These are phyloP conservation scores for Asterochloris sp. DNA, from an alignment of 139 green algal species.

Conservation along the genomic window DNA sequence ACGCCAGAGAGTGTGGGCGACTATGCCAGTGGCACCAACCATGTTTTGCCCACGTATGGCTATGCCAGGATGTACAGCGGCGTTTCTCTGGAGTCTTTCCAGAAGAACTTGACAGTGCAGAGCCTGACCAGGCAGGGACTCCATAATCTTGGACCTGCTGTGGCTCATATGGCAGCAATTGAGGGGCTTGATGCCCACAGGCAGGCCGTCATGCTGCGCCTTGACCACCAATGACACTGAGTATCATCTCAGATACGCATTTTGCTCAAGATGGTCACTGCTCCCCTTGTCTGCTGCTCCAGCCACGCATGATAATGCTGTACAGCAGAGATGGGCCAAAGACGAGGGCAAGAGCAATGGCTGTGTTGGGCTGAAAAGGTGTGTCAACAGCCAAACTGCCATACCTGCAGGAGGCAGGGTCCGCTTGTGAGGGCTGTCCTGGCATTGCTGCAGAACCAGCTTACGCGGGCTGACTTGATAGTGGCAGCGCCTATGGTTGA, in stretches of 20 bases:
- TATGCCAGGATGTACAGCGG: slow-evolving; percentile 98
- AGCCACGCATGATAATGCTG: not conserved
- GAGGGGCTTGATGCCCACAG: slow-evolving; percentile 95
- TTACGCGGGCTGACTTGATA: too few relatives aligned
- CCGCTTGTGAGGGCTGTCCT: too few relatives aligned
- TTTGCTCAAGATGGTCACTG: not conserved
- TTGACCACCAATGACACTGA: slow-evolving; percentile 28
- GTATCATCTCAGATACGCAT: not conserved
- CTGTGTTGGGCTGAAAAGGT: slow-evolving; percentile 46
- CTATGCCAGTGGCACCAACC: slow-evolving; percentile 98
- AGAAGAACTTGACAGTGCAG: slow-evolving; percentile 99
- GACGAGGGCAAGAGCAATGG: slow-evolving; percentile 39
- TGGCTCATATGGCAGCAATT: slow-evolving; percentile 93
- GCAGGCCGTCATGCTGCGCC: slow-evolving; percentile 86
- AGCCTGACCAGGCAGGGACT: slow-evolving; percentile 75
- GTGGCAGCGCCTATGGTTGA: too few relatives aligned
- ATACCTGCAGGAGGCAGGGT: slow-evolving; percentile 54
- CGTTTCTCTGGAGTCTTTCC: slow-evolving; percentile 91
- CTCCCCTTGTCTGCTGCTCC: not conserved
- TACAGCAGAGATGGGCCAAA: slow-evolving; percentile 25
- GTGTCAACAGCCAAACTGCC: slow-evolving; percentile 42
- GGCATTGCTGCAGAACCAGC: too few relatives aligned
- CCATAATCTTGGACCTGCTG: slow-evolving; percentile 72
- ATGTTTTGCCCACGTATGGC: slow-evolving; percentile 97
- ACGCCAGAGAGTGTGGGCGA: slow-evolving; percentile 97